Conservation (phyloP, 1,139 yeast species). For the Candida freyschussii region DNA sequence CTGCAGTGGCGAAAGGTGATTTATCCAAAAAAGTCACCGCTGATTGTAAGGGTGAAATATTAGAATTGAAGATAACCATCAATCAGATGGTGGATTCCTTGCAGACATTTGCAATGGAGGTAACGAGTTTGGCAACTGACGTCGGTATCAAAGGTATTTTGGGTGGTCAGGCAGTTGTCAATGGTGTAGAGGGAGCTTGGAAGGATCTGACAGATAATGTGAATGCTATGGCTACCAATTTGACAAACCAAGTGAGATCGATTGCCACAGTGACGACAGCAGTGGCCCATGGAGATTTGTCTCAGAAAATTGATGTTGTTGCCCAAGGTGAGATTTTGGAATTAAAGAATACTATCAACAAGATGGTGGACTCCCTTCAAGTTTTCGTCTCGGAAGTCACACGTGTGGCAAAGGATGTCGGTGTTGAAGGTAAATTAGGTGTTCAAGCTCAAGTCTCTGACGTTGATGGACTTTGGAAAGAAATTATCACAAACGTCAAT, state of each 20-base stretch:
- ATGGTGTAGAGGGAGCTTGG: constrained; percentile 93
- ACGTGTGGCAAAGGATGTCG: constrained; percentile 87
- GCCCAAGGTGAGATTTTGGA: constrained; percentile 87
- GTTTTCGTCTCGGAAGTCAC: constrained; percentile 86
- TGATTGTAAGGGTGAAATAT: constrained; percentile 91
- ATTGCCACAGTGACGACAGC: constrained; percentile 91
- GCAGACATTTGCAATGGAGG: constrained; percentile 85
- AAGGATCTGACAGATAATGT: constrained; percentile 87
- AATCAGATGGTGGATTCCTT: constrained; percentile 92
- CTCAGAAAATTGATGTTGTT: constrained; percentile 83
- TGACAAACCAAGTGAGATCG: constrained; percentile 84
- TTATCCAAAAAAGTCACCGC: constrained; percentile 85
- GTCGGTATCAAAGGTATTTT: constrained; percentile 87
- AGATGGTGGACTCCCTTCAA: constrained; percentile 89
- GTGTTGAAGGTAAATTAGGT: constrained; percentile 88
- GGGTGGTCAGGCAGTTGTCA: constrained; percentile 90
- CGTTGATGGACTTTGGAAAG: constrained; percentile 90
- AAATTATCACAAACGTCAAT: constrained; percentile 87
- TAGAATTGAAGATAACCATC: constrained; percentile 81
- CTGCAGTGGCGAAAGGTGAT: constrained; percentile 91
- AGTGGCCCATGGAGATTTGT: constrained; percentile 85
- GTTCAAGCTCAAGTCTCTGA: constrained; percentile 89
- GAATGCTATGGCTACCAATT: constrained; percentile 83
- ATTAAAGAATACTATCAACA: constrained; percentile 72
- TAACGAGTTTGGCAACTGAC: constrained; percentile 79